Evolutionary conservation across 257 asterid species (phyloP), one percentile per base, ranked within the genome.

Genomic region (Petrea volubilis): DNA sequence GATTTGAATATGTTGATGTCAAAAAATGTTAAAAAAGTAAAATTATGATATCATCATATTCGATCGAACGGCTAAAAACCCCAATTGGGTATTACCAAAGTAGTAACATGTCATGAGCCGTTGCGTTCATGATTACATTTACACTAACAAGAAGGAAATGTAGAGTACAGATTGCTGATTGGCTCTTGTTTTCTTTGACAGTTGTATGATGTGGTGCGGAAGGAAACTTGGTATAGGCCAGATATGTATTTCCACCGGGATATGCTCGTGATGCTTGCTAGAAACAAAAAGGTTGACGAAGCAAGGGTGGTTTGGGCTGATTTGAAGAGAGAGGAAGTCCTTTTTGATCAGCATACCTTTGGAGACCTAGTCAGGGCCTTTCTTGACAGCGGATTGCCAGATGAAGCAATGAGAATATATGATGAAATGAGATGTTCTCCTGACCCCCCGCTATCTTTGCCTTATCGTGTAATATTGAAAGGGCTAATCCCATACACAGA

Each of bases 261-360:
- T 71, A 91, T 94, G 97, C 96, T 91, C 20, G 70, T 89, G 86
- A 94, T 91, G 99, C 97, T 94, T 64, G 93, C 99, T 21, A 87
- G 96, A 79, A 94, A 91, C 85, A 85, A 84, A 70, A 83, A 64
- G 72, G 83, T 84, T 21, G 96, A 86, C 2, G 93, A 89, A 78
- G 72, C 92, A 23, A 80, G 79, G 57, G 78, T 46, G 66, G 96
- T 94, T 12, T 94, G 99, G 97, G 83, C 56, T n/a, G 97, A 94
- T 81, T 59, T 94, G 59, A 89, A 84, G 81, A 79, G 76, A 27
- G 96, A 94, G 82, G 85, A 74, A 63, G 93, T 94, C 46, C 90
- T 81, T 78, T 94, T 94, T 52, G 97, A 94, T 80, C 99, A 94
- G 82, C 99, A 89, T 60, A 94, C 97, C 1, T 94, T 91, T 74